Conservation (phyloP, 2,329 filamentous ascomycete species). For the Tolypocladium inflatum region DNA sequence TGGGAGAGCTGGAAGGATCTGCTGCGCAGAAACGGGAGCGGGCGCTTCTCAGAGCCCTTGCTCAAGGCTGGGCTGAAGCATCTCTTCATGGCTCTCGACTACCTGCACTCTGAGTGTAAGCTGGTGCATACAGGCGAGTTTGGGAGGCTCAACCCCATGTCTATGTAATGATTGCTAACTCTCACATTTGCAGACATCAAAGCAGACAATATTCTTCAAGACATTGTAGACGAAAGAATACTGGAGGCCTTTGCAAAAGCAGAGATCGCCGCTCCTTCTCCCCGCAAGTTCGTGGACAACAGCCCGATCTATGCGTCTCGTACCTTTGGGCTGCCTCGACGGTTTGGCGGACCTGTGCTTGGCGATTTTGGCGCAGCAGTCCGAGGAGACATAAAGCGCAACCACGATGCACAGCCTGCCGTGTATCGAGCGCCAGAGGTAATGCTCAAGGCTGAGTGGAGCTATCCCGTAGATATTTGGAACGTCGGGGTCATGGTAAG, state of each 20-base stretch:
- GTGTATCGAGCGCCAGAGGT: constrained; percentile 15
- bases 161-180: too few relatives aligned
- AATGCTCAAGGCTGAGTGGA: constrained; percentile 12
- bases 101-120: constrained; percentile 28
- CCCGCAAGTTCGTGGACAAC: not conserved
- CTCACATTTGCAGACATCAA: too few relatives aligned
- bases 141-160: too few relatives aligned
- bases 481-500: constrained; percentile 12
- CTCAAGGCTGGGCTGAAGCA: constrained; percentile 21
- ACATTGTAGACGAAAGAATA: too few relatives aligned
- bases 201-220: too few relatives aligned
- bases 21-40: constrained; percentile 20
- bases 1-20: constrained; percentile 30
- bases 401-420: constrained; percentile 11
- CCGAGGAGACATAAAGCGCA: not conserved
- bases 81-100: constrained; percentile 27
- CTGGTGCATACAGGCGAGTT: constrained; percentile 31
- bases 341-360: not conserved
- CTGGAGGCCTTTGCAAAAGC: constrained; percentile 1
- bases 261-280: not conserved
- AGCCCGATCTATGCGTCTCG: not conserved
- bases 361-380: not conserved
- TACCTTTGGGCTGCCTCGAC: not conserved
- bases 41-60: constrained; percentile 25
- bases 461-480: constrained; percentile 3